Evolutionary conservation across 441 rosid species (phyloP), one percentile per base, ranked within the genome.

Genomic region (Gossypium lobatum): DNA sequence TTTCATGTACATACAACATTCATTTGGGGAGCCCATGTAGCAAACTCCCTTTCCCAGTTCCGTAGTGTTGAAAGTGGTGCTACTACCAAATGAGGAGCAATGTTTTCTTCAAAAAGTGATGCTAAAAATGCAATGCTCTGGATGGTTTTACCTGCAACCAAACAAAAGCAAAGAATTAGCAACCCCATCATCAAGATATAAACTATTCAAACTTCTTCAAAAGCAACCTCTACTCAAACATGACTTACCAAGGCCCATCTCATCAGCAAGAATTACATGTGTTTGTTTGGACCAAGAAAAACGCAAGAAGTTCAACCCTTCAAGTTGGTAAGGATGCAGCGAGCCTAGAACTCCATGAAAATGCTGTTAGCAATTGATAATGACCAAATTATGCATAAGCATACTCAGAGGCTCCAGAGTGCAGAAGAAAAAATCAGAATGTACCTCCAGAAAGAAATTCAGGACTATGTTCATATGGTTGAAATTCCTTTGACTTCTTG

Each of bases 201-300:
- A 58, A 58, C 31, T 58, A 16, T 5, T 61, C 59, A 61, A 61
- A 72, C 57, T 48, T 39, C 75, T 72, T 45, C 31, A 61, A 31
- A 48, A 68, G 28, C 25, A 58, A 25, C 25, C 67, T 34, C 57
- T 57, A 16, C 20, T 71, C 26, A 23, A 46, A 17, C 62, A 78
- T 71, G 50, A 80, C 80, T 82, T 83, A 93, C 99, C 99, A 74
- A 96, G 90, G 65, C 98, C 99, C 99, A 96, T 96, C 83, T 96
- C 99, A 88, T 96, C 99, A 67, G 99, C 99, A 78, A 96, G 98
- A 78, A 96, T 94, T 57, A 92, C 99, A 83, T 96, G 98, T 0
- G 98, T 96, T 74, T 91, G 96, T 77, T 93, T 94, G 75, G 98
- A 92, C 96, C 97, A 94, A 17, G 99, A 92, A 81, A 89, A 96